phyloP scores from a whole-genome alignment of 1,284 basidiomycete species.

The Porogramme epimiltina region DNA sequence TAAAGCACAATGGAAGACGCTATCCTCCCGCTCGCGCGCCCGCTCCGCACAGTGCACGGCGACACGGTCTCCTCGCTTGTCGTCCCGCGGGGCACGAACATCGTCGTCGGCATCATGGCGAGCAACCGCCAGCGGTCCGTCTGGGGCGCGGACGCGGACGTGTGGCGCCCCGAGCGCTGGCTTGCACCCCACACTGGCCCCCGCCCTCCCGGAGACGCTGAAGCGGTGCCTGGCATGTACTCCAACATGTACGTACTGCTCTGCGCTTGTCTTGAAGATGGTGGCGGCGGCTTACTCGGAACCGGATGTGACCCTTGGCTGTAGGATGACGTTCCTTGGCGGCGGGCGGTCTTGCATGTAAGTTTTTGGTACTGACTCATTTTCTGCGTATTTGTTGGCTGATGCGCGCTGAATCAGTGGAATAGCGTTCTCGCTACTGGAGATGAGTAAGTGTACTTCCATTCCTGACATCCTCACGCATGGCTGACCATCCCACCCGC shows the following conservation, averaged over 20 bases:
- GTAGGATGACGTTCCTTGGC: conserved; percentile 37
- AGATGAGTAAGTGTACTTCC: conserved; percentile 33
- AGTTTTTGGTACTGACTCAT: conserved; percentile 2
- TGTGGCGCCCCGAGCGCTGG: conserved; percentile 46
- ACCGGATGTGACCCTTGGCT: neutral
- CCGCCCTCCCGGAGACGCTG: conserved; percentile 15
- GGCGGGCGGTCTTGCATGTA: conserved; percentile 36
- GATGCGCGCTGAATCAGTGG: too few species aligned
- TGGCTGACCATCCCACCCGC: neutral
- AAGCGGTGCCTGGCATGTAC: conserved; percentile 25
- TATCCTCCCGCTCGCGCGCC: conserved; percentile 26
- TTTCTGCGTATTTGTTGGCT: too few species aligned
- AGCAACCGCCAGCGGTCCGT: conserved; percentile 47
- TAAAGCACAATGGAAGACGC: conserved; percentile 18
- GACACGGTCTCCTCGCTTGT: conserved; percentile 38
- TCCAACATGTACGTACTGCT: conserved; percentile 21
- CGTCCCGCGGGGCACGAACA: conserved; percentile 45
- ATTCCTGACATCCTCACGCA: conserved; percentile 1
- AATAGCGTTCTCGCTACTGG: conserved; percentile 34
- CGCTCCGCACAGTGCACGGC: conserved; percentile 29
- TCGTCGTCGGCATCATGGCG: conserved; percentile 49
- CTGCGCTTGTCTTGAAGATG: neutral
- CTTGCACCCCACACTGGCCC: conserved; percentile 12
- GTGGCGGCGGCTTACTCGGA: too few species aligned
- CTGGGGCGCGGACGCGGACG: conserved; percentile 57